phyloP scores from a whole-genome alignment of 192 early-diverging fungal genomes.

The Kickxella alabastrina region DNA sequence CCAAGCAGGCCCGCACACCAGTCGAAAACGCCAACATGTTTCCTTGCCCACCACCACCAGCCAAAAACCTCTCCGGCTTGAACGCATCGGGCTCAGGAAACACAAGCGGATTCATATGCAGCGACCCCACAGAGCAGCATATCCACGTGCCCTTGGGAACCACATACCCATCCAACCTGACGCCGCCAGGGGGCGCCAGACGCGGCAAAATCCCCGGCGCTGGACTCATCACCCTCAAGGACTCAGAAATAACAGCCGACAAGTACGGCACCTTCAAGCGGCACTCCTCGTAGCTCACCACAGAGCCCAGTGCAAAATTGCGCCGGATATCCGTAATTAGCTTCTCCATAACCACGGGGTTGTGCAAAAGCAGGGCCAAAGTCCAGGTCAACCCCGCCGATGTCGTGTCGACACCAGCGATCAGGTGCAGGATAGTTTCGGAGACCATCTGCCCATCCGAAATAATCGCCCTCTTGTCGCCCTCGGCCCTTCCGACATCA shows the following conservation, averaged over 20 bases:
- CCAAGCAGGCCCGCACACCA: constrained; percentile 53
- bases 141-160: constrained; percentile 48
- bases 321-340: constrained; percentile 28
- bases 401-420: constrained; percentile 51
- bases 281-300: constrained; percentile 19
- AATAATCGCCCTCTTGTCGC: constrained; percentile 5
- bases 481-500: constrained; percentile 6
- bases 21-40: constrained; percentile 48
- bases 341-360: constrained; percentile 26
- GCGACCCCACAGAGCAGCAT: constrained; percentile 23
- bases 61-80: constrained; percentile 49
- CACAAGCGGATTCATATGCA: constrained; percentile 28
- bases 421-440: constrained; percentile 40
- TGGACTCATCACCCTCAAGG: constrained; percentile 37
- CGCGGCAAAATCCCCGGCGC: constrained; percentile 39
- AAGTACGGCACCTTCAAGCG: constrained; percentile 35
- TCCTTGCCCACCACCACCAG: background rate
- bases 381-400: constrained; percentile 45
- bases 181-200: constrained; percentile 26
- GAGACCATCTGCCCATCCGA: constrained; percentile 35
- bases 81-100: constrained; percentile 19
- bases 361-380: constrained; percentile 27
- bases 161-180: constrained; percentile 31
- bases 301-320: constrained; percentile 8
- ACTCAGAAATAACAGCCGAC: constrained; percentile 44